Percentiles rank a stretch among this genome's conserved stretches.
Evolutionary conservation across 2,329 filamentous ascomycete genomes (phyloP).

Genomic region (Neonectria sp.): DNA sequence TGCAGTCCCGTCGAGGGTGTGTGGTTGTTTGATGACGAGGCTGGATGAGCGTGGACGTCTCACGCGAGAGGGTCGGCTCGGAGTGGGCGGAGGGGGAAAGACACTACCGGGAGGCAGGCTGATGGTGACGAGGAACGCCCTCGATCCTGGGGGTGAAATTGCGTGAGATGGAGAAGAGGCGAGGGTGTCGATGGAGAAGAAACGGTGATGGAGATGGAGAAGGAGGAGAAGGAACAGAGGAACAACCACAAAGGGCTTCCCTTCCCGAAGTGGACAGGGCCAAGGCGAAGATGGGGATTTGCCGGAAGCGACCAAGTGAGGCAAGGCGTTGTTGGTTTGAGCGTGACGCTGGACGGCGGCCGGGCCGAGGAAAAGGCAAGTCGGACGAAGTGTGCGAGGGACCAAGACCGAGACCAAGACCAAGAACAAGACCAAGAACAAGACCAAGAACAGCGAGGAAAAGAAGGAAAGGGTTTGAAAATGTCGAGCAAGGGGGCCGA

Average conservation of each 20-base stretch:
- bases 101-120: slow-evolving; percentile 24
- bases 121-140: slow-evolving; percentile 20
- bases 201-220: slow-evolving; percentile 1
- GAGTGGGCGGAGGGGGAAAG: slow-evolving; percentile 14
- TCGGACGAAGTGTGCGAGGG: not conserved
- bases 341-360: slow-evolving; percentile 28
- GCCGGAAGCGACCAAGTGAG: slow-evolving; percentile 18
- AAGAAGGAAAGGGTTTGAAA: not conserved
- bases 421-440: not conserved
- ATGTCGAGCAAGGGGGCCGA: not conserved
- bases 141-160: slow-evolving; percentile 11
- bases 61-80: slow-evolving; percentile 15
- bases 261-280: slow-evolving; percentile 9
- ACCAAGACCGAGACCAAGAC: not conserved
- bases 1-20: slow-evolving; percentile 4
- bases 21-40: slow-evolving; percentile 1
- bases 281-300: slow-evolving; percentile 13
- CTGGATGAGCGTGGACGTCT: slow-evolving; percentile 10
- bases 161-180: slow-evolving; percentile 13
- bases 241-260: slow-evolving; percentile 15
- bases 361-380: slow-evolving; percentile 25
- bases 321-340: slow-evolving; percentile 21
- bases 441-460: not conserved
- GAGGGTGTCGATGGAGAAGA: slow-evolving; percentile 14
- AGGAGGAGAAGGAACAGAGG: not conserved